Conservation (phyloP, 345 rosid species). For the Ceriops tagal region DNA sequence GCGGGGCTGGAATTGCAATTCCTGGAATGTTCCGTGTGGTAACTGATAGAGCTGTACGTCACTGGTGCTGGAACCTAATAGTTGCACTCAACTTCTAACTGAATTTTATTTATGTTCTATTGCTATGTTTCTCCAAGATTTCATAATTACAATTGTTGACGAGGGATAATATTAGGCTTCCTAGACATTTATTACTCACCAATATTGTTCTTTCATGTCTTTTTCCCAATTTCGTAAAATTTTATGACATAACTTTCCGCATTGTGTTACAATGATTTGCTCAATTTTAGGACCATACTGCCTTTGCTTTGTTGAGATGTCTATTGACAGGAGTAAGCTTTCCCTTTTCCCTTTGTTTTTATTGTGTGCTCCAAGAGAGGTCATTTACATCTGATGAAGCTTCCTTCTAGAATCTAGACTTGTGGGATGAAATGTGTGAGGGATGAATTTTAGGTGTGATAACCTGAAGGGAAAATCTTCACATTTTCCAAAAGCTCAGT, state of each 20-base stretch:
- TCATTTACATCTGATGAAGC: not conserved
- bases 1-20: conserved; percentile 70
- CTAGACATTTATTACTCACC: too few relatives aligned
- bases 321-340: too few relatives aligned
- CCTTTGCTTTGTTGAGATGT: too few relatives aligned
- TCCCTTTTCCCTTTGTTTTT: not conserved
- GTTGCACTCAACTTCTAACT: not conserved
- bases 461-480: not conserved
- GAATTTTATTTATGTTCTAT: not conserved
- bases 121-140: too few relatives aligned
- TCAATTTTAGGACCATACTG: too few relatives aligned
- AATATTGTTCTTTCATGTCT: too few relatives aligned
- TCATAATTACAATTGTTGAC: too few relatives aligned
- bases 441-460: not conserved
- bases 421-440: not conserved
- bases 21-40: conserved; percentile 79
- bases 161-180: too few relatives aligned
- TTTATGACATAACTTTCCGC: not conserved
- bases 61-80: conserved; percentile 13
- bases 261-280: not conserved
- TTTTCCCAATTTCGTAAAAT: not conserved
- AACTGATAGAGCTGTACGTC: conserved; percentile 76
- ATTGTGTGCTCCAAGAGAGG: not conserved
- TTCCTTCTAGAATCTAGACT: not conserved
- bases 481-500: too few relatives aligned